Percentiles rank a stretch among this genome's conserved stretches.
Conservation (phyloP, 345 rosid species). For the Eutrema japonicum region DNA sequence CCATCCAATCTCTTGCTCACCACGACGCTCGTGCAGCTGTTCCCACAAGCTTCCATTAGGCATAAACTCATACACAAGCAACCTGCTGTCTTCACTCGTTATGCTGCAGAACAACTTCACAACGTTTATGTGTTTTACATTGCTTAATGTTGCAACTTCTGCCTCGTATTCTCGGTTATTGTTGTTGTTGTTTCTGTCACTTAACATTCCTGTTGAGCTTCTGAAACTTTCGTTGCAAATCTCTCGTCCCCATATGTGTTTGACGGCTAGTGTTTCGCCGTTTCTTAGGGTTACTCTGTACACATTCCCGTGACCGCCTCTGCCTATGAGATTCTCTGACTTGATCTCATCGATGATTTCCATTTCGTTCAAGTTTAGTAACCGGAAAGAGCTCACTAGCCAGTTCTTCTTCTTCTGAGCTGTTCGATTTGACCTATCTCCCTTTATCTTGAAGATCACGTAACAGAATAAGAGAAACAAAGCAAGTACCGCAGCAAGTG, state of each 20-base stretch:
- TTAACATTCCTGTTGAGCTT: constrained; percentile 58
- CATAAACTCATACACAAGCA: constrained; percentile 86
- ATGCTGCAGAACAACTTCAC: constrained; percentile 87
- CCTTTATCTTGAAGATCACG: constrained; percentile 47
- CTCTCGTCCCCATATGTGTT: constrained; percentile 64
- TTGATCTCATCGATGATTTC: constrained; percentile 65
- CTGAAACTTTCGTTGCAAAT: constrained; percentile 36
- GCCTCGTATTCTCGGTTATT: constrained; percentile 60
- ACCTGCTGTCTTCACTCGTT: constrained; percentile 77
- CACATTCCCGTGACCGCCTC: constrained; percentile 86
- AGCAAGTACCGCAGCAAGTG: constrained; percentile 34
- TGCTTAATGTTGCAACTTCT: constrained; percentile 73
- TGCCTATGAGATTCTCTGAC: constrained; percentile 78
- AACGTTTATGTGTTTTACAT: constrained; percentile 82
- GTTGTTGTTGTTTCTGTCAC: constrained; percentile 39
- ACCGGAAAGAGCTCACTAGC: constrained; percentile 67
- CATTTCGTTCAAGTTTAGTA: constrained; percentile 61
- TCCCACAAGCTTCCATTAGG: constrained; percentile 94
- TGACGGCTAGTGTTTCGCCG: constrained; percentile 77
- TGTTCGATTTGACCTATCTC: constrained; percentile 39
- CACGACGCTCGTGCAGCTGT: constrained; percentile 59
- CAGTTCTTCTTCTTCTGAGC: constrained; percentile 54
- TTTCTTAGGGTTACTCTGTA: constrained; percentile 62
- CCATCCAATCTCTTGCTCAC: constrained; percentile 63
- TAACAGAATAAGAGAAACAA: constrained; percentile 44